A percentile compares a stretch with the other conserved stretches of the same genome.
Conservation (phyloP, 2,329 filamentous ascomycete species). For the Rhytidhysteron rufulum region DNA sequence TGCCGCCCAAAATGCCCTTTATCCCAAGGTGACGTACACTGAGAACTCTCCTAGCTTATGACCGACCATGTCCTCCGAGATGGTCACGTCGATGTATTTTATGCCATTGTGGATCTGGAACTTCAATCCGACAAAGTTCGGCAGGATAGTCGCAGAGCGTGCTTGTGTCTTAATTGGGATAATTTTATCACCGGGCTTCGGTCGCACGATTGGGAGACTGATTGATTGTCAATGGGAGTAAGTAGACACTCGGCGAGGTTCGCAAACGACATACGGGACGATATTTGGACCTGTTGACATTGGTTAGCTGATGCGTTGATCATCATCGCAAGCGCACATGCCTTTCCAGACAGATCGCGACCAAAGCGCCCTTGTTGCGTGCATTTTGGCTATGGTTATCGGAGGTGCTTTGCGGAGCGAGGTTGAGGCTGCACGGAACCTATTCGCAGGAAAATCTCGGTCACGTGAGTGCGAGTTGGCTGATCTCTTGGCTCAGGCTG, state of each 20-base stretch:
- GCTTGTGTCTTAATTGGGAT: slow-evolving; percentile 82
- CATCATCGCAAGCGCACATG: slow-evolving; percentile 30
- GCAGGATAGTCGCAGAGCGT: slow-evolving; percentile 82
- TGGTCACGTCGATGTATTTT: slow-evolving; percentile 72
- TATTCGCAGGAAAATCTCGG: slow-evolving; percentile 9
- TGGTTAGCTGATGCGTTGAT: slow-evolving; percentile 19
- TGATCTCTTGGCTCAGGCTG: slow-evolving; percentile 21
- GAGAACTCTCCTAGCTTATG: slow-evolving; percentile 93
- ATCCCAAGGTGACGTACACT: slow-evolving; percentile 59
- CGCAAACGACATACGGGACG: slow-evolving; percentile 56
- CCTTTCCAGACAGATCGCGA: slow-evolving; percentile 88
- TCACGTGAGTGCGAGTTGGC: slow-evolving; percentile 25
- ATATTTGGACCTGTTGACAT: slow-evolving; percentile 59
- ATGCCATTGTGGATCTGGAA: slow-evolving; percentile 94
- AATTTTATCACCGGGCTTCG: slow-evolving; percentile 59
- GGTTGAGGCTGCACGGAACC: slow-evolving; percentile 8
- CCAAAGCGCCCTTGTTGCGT: slow-evolving; percentile 58
- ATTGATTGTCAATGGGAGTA: slow-evolving; percentile 1
- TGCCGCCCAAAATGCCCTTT: no score
- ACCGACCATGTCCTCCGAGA: slow-evolving; percentile 95
- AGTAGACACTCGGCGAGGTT: background rate
- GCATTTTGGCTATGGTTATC: slow-evolving; percentile 50
- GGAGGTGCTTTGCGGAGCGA: slow-evolving; percentile 26
- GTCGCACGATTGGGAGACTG: slow-evolving; percentile 61
- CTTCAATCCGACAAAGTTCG: slow-evolving; percentile 83